Percentiles rank a stretch among this genome's conserved stretches.
Conservation (phyloP, 169 alveolate species). For the Plasmodium gaboni region DNA sequence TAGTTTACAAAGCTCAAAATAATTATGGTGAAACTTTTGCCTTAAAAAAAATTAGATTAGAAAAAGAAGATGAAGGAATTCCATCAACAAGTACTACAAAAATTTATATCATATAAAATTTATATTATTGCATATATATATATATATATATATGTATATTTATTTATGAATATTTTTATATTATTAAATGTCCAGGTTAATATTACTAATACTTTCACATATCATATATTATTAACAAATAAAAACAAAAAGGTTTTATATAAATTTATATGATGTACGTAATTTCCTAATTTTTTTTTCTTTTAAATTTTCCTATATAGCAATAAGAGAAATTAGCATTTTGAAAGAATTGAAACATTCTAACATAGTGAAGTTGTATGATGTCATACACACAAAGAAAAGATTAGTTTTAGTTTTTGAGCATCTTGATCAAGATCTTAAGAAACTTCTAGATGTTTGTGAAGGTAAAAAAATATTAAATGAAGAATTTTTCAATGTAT, state of each 20-base stretch:
- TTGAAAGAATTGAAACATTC: constrained; percentile 98
- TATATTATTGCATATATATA: not conserved
- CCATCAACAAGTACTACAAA: constrained; percentile 88
- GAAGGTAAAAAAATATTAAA: constrained; percentile 81
- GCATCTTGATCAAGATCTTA: constrained; percentile 97
- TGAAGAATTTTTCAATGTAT: not conserved
- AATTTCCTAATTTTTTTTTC: not conserved
- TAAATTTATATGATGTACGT: not conserved
- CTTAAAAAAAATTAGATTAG: constrained; percentile 97
- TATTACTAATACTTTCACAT: no score
- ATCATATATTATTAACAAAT: no score
- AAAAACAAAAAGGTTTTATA: not conserved
- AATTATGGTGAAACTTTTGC: constrained; percentile 95
- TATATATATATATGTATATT: constrained; percentile 3
- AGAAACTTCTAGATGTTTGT: constrained; percentile 95
- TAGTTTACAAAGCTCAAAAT: constrained; percentile 96
- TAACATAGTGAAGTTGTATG: constrained; percentile 97
- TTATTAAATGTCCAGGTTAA: no score
- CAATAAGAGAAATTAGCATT: constrained; percentile 97
- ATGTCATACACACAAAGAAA: constrained; percentile 98
- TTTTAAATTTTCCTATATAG: constrained; percentile 91
- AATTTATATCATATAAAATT: not conserved
- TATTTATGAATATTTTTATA: not conserved
- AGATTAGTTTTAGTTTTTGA: constrained; percentile 98
- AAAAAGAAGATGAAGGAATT: constrained; percentile 99